Evolutionary conservation across 352 stramenopile species (phyloP).

Genomic region (Pythium grandisporangium): DNA sequence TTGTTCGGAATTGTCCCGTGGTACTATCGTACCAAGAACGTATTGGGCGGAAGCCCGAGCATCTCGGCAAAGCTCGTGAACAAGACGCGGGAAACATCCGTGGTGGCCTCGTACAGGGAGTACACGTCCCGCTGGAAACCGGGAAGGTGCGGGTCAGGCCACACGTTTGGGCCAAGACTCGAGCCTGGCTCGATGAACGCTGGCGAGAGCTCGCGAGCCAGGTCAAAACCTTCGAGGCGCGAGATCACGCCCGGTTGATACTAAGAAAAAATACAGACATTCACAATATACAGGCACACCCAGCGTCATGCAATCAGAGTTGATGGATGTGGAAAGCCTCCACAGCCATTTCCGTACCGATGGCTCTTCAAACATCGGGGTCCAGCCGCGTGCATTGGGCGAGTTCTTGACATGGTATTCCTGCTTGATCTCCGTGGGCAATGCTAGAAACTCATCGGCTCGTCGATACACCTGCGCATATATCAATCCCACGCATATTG

Average conservation of each 20-base stretch:
- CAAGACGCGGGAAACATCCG: constrained; percentile 45
- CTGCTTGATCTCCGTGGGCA: constrained; percentile 50
- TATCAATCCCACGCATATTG: not conserved
- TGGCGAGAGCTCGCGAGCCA: constrained; percentile 44
- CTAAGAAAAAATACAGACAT: constrained; percentile 16
- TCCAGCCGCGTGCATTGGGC: constrained; percentile 68
- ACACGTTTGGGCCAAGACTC: constrained; percentile 72
- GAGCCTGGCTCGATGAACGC: constrained; percentile 47
- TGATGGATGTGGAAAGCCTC: too few species aligned
- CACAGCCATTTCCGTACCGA: constrained; percentile 47
- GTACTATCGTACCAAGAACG: constrained; percentile 39
- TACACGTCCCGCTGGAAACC: constrained; percentile 63
- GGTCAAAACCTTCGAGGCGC: constrained; percentile 66
- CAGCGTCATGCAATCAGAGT: not conserved
- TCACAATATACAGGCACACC: not conserved
- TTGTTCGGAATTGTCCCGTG: too few species aligned
- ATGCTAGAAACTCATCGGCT: constrained; percentile 55
- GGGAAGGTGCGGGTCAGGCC: constrained; percentile 49
- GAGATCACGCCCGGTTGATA: constrained; percentile 75
- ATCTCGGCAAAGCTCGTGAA: constrained; percentile 78
- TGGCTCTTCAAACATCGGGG: constrained; percentile 75
- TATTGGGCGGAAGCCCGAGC: constrained; percentile 44
- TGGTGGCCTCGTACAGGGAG: constrained; percentile 65
- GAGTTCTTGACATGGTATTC: constrained; percentile 75
- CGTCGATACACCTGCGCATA: constrained; percentile 37